Conservation (phyloP, 2,329 filamentous ascomycete genomes). For the Neobulgaria alba region DNA sequence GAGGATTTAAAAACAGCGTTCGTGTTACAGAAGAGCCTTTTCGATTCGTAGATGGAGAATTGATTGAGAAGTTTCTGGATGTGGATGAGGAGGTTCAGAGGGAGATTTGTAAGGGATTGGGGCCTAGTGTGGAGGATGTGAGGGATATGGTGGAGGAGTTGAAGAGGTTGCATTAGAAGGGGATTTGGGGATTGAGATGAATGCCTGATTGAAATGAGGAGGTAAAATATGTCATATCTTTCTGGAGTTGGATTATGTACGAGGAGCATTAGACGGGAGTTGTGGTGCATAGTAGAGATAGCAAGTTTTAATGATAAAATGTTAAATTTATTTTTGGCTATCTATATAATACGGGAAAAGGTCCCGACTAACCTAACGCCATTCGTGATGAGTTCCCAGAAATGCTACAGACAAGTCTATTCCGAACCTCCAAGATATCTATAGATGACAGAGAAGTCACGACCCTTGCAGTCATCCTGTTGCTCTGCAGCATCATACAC, state of each 20-base stretch:
- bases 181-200: no score
- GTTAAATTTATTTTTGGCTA: no score
- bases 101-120: slow-evolving; percentile 45
- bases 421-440: slow-evolving; percentile 47
- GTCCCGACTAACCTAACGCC: no score
- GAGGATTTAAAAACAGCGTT: slow-evolving; percentile 70
- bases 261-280: neutral
- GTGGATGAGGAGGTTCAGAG: slow-evolving; percentile 50
- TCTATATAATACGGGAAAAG: no score
- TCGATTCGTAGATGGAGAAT: slow-evolving; percentile 85
- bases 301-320: no score
- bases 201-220: no score
- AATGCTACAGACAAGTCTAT: slow-evolving; percentile 2
- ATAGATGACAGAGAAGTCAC: slow-evolving; percentile 79
- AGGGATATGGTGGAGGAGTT: slow-evolving; percentile 54
- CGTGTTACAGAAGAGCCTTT: slow-evolving; percentile 66
- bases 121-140: slow-evolving; percentile 53
- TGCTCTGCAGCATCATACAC: slow-evolving; percentile 62
- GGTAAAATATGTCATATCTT: no score
- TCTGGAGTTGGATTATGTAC: neutral
- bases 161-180: slow-evolving; percentile 55
- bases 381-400: neutral
- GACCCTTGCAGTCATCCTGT: slow-evolving; percentile 52
- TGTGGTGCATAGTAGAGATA: neutral
- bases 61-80: slow-evolving; percentile 79